phyloP scores from a whole-genome alignment of 2,329 filamentous ascomycete genomes.

The Onygenales sp. region DNA sequence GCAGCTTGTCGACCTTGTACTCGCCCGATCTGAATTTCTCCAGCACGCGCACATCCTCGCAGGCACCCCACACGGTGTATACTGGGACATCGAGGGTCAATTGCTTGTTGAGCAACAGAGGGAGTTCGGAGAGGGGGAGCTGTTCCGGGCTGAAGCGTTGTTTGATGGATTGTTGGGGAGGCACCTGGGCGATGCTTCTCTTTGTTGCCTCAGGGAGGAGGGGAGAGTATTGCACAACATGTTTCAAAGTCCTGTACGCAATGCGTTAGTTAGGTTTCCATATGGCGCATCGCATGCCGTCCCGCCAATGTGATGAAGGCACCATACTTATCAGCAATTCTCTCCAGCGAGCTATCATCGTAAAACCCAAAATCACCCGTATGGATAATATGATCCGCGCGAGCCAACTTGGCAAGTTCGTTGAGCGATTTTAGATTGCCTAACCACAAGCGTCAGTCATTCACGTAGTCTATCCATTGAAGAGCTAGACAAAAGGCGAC shows the following conservation, averaged over 20 bases:
- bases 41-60: slow-evolving; percentile 92
- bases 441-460: slow-evolving; percentile 27
- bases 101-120: slow-evolving; percentile 77
- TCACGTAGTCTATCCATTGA: too few species aligned
- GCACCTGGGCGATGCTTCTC: slow-evolving; percentile 56
- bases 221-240: slow-evolving; percentile 97
- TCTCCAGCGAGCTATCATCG: slow-evolving; percentile 87
- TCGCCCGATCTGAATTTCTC: slow-evolving; percentile 96
- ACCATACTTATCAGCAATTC: slow-evolving; percentile 93
- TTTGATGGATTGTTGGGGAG: slow-evolving; percentile 64
- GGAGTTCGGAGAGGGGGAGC: slow-evolving; percentile 84
- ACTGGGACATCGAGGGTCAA: slow-evolving; percentile 91
- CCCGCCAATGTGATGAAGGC: slow-evolving; percentile 17
- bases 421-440: slow-evolving; percentile 94
- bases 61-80: slow-evolving; percentile 98
- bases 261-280: neutral
- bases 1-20: slow-evolving; percentile 94
- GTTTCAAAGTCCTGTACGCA: slow-evolving; percentile 71
- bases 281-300: neutral
- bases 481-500: too few species aligned
- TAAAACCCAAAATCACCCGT: slow-evolving; percentile 99
- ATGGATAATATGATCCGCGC: slow-evolving; percentile 95
- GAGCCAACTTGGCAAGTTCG: slow-evolving; percentile 87
- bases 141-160: slow-evolving; percentile 70
- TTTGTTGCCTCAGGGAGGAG: slow-evolving; percentile 71